Conservation (phyloP, 2,329 filamentous ascomycete genomes). For the Tolypocladium tundrense region DNA sequence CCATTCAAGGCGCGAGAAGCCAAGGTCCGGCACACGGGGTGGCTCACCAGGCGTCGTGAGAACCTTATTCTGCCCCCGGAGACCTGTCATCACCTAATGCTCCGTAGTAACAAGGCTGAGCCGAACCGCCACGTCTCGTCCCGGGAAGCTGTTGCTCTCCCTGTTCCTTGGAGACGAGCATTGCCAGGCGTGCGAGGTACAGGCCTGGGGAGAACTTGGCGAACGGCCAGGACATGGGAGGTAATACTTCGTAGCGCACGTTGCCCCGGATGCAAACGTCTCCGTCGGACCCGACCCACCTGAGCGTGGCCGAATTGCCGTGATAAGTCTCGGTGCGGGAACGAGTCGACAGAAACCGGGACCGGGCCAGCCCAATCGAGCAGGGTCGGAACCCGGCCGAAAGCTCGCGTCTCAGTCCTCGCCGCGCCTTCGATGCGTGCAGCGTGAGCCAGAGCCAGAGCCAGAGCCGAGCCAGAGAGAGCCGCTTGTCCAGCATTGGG, state of each 20-base stretch:
- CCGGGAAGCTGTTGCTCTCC: not conserved
- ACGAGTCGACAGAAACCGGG: not conserved
- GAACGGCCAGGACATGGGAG: not conserved
- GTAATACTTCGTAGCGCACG: not conserved
- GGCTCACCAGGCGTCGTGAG: slow-evolving; percentile 9
- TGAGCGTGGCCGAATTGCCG: not conserved
- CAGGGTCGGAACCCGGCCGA: not conserved
- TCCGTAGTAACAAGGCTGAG: not conserved
- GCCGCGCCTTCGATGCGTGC: not conserved
- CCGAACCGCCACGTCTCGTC: not conserved
- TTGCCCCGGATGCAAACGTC: not conserved
- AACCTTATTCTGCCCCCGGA: slow-evolving; percentile 15
- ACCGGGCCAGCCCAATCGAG: not conserved
- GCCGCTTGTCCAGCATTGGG: not conserved
- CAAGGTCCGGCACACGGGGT: slow-evolving; percentile 1
- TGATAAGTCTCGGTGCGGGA: not conserved
- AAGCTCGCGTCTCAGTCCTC: not conserved
- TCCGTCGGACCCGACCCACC: slow-evolving; percentile 1
- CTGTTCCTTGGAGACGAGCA: not conserved
- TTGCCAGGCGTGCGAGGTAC: not conserved
- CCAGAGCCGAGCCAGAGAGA: not conserved
- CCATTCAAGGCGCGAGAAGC: not conserved
- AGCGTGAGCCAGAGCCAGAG: not conserved
- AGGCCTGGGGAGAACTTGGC: not conserved
- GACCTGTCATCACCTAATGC: not conserved